Percentiles rank a stretch among this genome's conserved stretches.
Conservation (phyloP, 1,284 basidiomycete species). For the Laetiporus sulphureus region DNA sequence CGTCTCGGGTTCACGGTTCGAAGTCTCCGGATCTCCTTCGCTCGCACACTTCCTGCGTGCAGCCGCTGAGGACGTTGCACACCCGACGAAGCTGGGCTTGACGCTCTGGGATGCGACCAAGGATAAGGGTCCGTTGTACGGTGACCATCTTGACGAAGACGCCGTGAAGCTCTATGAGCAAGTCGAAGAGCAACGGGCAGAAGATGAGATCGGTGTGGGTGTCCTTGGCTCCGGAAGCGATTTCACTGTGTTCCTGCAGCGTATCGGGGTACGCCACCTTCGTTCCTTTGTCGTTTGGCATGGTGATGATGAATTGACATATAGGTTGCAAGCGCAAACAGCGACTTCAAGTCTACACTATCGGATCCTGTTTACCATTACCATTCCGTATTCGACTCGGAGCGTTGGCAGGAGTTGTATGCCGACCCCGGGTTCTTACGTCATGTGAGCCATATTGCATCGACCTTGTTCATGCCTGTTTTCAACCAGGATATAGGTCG, state of each 20-base stretch:
- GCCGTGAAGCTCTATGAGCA: conserved; percentile 19
- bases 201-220: conserved; percentile 26
- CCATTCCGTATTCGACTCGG: conserved; percentile 71
- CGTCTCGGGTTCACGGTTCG: conserved; percentile 61
- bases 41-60: conserved; percentile 67
- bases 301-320: conserved; percentile 6
- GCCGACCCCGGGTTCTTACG: conserved; percentile 69
- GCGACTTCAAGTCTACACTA: conserved; percentile 40
- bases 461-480: not conserved
- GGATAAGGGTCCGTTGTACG: conserved; percentile 46
- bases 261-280: conserved; percentile 31
- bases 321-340: conserved; percentile 43
- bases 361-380: conserved; percentile 70
- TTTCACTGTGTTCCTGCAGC: conserved; percentile 73
- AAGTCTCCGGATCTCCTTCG: conserved; percentile 59
- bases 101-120: conserved; percentile 60
- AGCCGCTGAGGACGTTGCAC: conserved; percentile 60
- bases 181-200: conserved; percentile 19
- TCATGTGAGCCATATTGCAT: conserved; percentile 37
- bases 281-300: not conserved
- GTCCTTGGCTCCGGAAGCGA: conserved; percentile 57
- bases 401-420: conserved; percentile 66
- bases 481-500: conserved; percentile 39
- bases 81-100: conserved; percentile 47
- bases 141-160: conserved; percentile 25